Percentiles rank a stretch among this genome's conserved stretches.
phyloP scores from a whole-genome alignment of 2,329 filamentous ascomycete species.

The Venturia carpophila region DNA sequence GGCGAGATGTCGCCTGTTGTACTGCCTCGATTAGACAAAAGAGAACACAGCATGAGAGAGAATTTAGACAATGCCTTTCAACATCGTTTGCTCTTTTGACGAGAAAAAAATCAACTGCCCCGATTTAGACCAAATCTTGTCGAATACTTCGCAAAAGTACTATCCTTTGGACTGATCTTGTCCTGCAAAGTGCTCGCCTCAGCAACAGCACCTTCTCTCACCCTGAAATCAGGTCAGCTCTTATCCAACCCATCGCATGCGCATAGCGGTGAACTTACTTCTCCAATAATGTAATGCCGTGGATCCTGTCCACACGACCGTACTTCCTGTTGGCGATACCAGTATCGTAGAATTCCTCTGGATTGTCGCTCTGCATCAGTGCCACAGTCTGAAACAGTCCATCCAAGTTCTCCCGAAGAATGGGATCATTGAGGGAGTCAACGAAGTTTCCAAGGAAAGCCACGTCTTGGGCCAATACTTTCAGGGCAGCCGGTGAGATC shows the following conservation, averaged over 20 bases:
- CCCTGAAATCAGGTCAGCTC: conserved; percentile 20
- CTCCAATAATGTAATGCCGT: conserved; percentile 81
- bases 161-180: conserved; percentile 25
- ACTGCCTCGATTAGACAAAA: background rate
- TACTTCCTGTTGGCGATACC: conserved; percentile 88
- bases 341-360: conserved; percentile 96
- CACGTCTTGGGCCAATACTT: conserved; percentile 74
- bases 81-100: background rate
- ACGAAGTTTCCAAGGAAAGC: conserved; percentile 81
- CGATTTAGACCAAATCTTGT: conserved; percentile 28
- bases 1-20: no score
- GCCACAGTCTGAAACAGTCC: conserved; percentile 89
- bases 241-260: background rate
- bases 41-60: background rate
- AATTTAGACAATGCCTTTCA: background rate
- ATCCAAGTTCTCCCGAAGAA: conserved; percentile 80
- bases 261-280: conserved; percentile 51
- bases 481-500: conserved; percentile 81
- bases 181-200: conserved; percentile 27
- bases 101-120: background rate
- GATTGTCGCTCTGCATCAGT: conserved; percentile 76
- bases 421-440: conserved; percentile 75
- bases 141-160: conserved; percentile 30
- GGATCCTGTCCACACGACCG: conserved; percentile 81
- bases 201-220: conserved; percentile 30